Evolutionary conservation across 2,329 filamentous ascomycete species (phyloP), one percentile per base, ranked within the genome.

Genomic region (Alternaria consortialis): DNA sequence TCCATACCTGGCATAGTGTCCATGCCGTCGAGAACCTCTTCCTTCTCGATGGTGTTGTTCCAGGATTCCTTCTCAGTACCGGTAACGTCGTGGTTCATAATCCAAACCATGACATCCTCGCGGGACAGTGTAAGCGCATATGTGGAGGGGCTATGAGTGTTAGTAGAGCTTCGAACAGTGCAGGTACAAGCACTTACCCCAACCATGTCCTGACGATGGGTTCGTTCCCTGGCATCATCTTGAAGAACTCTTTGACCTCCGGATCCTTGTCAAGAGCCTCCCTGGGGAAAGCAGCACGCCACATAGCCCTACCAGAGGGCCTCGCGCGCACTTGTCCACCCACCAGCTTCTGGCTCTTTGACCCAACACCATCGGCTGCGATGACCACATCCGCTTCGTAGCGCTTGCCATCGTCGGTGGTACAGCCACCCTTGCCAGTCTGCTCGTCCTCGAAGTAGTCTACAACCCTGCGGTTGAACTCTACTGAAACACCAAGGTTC

Each of bases 71-170:
- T 77, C 53, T 82, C 80, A 36, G 73, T 79, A 56, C 79, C 80
- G 12, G 80, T 83, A 7, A 79, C 80, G 63, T 82, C 80, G 71
- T 83, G 81, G 69, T 83, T 84, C 75, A 84, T 80, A 70, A 83
- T 83, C 81, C 81, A 83, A 23, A 83, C 81, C 79, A 83, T 82
- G 32, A 80, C 79, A 67, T 84, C 81, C 13, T 80, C 78, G 7
- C 81, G 77, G 8, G 79, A 81, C 32, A 83, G 65, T 1, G 81
- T 83, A 53, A 83, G 71, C 17, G 80, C 81, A 56, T 83, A 83
- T 3, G 81, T 82, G 25, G 72, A 75, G 3, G 77, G 77, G 2
- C 76, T 76, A 29, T 25, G 20, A 12, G 13, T 23, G 39, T 70
- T 36, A 73, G 60, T 46, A 48, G 17, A 31, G 17, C 7, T 39